A percentile compares a stretch with the other conserved stretches of the same genome.
Conservation (phyloP, 1,284 basidiomycete genomes). For the Ceratobasidium sp. region DNA sequence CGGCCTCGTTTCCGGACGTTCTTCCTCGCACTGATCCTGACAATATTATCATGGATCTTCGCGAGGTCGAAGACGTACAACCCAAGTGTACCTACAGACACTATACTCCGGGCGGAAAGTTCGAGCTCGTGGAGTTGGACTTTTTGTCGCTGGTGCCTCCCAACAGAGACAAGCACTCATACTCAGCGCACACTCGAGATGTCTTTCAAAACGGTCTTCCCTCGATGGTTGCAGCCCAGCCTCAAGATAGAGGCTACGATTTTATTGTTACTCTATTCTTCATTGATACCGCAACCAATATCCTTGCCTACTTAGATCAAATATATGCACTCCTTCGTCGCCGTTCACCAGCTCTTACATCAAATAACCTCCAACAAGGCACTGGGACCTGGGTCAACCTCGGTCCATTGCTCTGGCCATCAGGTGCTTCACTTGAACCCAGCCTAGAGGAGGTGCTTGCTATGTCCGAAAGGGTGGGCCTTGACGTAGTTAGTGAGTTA, state of each 20-base stretch:
- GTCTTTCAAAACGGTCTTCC: neutral
- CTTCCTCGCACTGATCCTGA: conserved; percentile 60
- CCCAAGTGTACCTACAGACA: neutral
- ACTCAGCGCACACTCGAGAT: neutral
- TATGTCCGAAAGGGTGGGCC: conserved; percentile 63
- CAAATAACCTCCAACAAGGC: conserved; percentile 62
- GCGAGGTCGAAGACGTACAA: neutral
- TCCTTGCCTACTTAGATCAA: conserved; percentile 53
- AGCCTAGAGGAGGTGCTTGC: conserved; percentile 68
- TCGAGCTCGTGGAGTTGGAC: conserved; percentile 63
- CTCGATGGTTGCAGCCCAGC: conserved; percentile 18
- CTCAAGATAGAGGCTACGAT: conserved; percentile 59
- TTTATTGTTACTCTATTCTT: conserved; percentile 73
- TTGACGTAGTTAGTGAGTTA: conserved; percentile 51
- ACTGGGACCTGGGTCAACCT: conserved; percentile 72
- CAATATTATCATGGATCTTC: neutral
- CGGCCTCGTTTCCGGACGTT: conserved; percentile 66
- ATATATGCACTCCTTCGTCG: conserved; percentile 43
- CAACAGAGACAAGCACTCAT: neutral
- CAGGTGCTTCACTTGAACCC: conserved; percentile 66
- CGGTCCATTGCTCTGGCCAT: conserved; percentile 71
- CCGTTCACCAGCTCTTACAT: neutral
- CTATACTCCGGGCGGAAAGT: conserved; percentile 35
- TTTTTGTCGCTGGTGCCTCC: conserved; percentile 59
- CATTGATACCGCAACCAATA: conserved; percentile 72